Base-by-base conservation (phyloP, 306 rosid species). In the Prunus mongolica region DNA sequence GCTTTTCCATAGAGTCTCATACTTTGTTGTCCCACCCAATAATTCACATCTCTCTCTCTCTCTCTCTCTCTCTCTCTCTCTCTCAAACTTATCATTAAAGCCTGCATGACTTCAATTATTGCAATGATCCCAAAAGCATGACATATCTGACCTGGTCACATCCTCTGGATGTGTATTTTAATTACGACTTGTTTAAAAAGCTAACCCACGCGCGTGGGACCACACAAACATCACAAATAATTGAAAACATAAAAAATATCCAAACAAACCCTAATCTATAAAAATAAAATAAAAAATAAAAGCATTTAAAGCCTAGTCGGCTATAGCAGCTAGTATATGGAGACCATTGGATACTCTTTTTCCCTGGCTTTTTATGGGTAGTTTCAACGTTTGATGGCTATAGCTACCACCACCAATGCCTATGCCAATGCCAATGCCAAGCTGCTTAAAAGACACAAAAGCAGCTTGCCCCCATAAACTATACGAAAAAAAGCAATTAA, bases 71-170 rank as follows among this genome's bases (percentile, higher is more conserved):
- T 58, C 54, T 50, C 52, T 62, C 54, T 50, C 60, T 62, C 63
- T 49, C 67, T 83, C 70, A 77, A 79, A 58, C 86, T 75, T 87
- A 90, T 90, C 88, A 89, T 95, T 88, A 90, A 92, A 94, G 96
- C 86, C 88, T 90, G 96, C 97, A 89, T 90, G 86, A 82, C 79
- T 92, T 92, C 98, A 92, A 92, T 95, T 69, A 92, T 90, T 90
- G 97, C 93, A 88, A 88, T 85, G 88, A 95, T 95, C 97, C 93
- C 90, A 89, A 88, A 85, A 90, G 88, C 91, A 87, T 88, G 89
- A 85, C 93, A 95, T 79, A 75, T 86, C 93, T 84, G 83, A 86
- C 93, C 91, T 77, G 78, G 68, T 83, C 86, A 76, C 84, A 80
- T 82, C 84, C 76, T 67, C 83, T 83, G 12, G 66, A 83, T 79